Base-by-base conservation (phyloP, 371 early-diverging fungal genomes). In the Actinomortierella ambigua region DNA sequence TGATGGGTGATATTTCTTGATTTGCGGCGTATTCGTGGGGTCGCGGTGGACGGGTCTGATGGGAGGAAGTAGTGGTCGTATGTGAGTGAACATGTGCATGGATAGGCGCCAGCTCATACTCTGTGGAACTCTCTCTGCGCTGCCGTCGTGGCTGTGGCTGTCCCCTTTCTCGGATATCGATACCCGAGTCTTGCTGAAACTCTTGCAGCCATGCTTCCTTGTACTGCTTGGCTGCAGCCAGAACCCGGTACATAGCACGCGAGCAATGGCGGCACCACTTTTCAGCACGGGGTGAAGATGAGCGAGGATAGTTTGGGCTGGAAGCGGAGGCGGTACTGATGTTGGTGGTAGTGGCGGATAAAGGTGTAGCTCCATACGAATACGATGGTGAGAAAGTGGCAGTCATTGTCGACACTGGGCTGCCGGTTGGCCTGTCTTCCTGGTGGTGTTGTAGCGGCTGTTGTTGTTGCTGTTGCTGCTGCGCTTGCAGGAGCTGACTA, bases 261-360 rank as follows among this genome's bases (percentile, higher is more conserved):
- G 69, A 64, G 43, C 69, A 69, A 24, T 69, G 57, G 22, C 22
- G 55, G 47, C 69, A 69, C 64, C 64, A 54, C 14, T 47, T 59
- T 1, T 63, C 64, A 26, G n/a, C 11, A 18, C 0, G 22, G 11
- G 7, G 34, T 11, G 34, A 34, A 11, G 34, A 34, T 4, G 11
- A 11, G 34, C 34, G 11, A 34, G 7, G 11, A 6, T 34, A 4
- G 7, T 34, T 4, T 14, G 17, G 7, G 18, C 28, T 42, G 42
- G 18, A 41, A 22, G 14, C 29, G 4, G 43, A 24, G 55, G 1
- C 28, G 18, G 27, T 22, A 20, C 54, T 17, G 22, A 13, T 8
- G 14, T 6, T 53, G 28, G 42, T 41, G 6, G 44, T 34, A 17
- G 54, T 8, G 14, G 20, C n/a, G 1, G 58, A 39, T 17, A 41